Conservation (phyloP, 148 eudicot genomes). For the Talinum fruticosum region DNA sequence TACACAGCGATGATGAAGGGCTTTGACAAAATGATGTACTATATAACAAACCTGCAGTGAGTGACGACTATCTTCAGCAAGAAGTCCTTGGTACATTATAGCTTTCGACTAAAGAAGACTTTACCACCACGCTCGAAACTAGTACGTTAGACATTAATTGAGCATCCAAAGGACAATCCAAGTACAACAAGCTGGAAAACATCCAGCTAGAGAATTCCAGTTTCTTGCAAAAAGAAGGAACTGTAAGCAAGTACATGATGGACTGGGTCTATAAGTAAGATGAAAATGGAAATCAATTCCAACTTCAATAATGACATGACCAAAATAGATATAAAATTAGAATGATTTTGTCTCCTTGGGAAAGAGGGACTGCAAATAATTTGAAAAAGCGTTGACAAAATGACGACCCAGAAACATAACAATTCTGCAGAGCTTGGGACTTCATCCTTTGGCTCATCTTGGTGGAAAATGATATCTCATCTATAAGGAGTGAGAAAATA, state of each 20-base stretch:
- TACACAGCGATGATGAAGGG: not conserved
- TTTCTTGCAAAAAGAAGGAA: not conserved
- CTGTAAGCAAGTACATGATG: not conserved
- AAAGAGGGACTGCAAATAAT: not conserved
- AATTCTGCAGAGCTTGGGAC: not conserved
- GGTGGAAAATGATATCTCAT: slow-evolving; percentile 11
- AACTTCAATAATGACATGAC: not conserved
- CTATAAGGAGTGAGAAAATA: not conserved
- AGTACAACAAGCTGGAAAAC: slow-evolving; percentile 7
- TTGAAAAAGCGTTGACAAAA: not conserved
- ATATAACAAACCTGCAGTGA: not conserved
- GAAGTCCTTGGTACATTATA: slow-evolving; percentile 1
- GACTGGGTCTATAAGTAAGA: not conserved
- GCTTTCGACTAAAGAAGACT: slow-evolving; percentile 12
- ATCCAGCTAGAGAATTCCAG: not conserved
- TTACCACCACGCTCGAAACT: slow-evolving; percentile 4
- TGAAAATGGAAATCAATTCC: not conserved
- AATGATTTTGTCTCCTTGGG: not conserved
- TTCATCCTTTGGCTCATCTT: not conserved
- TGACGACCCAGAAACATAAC: not conserved
- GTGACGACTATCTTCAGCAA: slow-evolving; percentile 9
- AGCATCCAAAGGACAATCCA: slow-evolving; percentile 3
- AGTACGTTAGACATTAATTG: not conserved
- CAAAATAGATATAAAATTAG: not conserved
- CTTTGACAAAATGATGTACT: not conserved